Evolutionary conservation across 805 yeast species (phyloP).

Genomic region (Candida loeiensis): DNA sequence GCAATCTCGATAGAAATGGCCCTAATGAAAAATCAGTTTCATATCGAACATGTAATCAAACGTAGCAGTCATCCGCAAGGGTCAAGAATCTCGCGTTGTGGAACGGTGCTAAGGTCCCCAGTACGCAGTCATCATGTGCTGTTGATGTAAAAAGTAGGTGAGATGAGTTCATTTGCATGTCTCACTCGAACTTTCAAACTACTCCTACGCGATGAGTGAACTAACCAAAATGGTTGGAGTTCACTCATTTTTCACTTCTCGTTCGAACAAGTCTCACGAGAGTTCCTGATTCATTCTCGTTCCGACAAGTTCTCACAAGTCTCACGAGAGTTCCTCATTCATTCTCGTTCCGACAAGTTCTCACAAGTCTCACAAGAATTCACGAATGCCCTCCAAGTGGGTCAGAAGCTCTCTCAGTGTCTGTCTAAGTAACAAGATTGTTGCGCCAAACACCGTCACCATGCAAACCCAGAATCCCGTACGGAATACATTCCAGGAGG

Average conservation of each 20-base stretch:
- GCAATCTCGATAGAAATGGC: no score
- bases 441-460: slow-evolving; percentile 52
- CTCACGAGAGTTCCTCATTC: no score
- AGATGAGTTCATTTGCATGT: neutral
- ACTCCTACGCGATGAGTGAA: no score
- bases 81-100: slow-evolving; percentile 2
- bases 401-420: slow-evolving; percentile 47
- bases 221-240: no score
- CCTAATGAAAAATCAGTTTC: neutral
- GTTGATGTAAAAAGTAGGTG: neutral
- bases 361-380: no score
- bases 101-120: neutral
- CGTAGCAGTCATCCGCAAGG: slow-evolving; percentile 3
- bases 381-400: slow-evolving; percentile 17
- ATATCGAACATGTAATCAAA: slow-evolving; percentile 4
- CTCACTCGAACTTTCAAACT: no score
- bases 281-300: no score
- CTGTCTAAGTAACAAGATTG: slow-evolving; percentile 45
- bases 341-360: no score
- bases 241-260: no score
- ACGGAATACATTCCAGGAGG: slow-evolving; percentile 32
- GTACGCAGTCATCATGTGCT: slow-evolving; percentile 4
- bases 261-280: no score
- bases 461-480: slow-evolving; percentile 38
- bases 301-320: no score